Evolutionary conservation across 2,329 filamentous ascomycete species (phyloP).

Genomic region (Clonostachys sp.): DNA sequence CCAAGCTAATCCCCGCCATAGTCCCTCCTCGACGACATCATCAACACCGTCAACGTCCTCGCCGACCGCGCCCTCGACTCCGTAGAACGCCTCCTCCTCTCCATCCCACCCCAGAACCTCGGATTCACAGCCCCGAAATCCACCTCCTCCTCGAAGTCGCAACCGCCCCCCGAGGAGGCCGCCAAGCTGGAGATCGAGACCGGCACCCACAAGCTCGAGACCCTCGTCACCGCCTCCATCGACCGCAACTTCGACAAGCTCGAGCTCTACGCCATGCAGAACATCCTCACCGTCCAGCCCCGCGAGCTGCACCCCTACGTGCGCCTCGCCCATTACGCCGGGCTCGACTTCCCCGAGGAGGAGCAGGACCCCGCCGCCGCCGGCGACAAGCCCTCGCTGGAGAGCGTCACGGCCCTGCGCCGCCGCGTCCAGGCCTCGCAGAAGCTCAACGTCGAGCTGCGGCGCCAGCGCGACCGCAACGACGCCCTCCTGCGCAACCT

Average conservation of each 20-base stretch:
- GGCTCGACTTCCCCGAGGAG: conserved; percentile 37
- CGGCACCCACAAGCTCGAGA: conserved; percentile 81
- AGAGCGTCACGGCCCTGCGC: conserved; percentile 67
- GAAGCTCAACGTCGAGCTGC: conserved; percentile 66
- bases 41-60: conserved; percentile 92
- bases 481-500: conserved; percentile 65
- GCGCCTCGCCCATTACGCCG: conserved; percentile 80
- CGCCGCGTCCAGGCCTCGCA: conserved; percentile 74
- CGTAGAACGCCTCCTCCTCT: conserved; percentile 76
- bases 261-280: conserved; percentile 86
- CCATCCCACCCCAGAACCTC: conserved; percentile 67
- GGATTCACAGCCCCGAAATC: conserved; percentile 60
- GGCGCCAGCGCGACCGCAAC: conserved; percentile 68
- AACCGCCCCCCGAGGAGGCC: conserved; percentile 23
- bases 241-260: conserved; percentile 84
- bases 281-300: conserved; percentile 67
- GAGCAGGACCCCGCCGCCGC: not conserved
- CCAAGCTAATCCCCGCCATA: conserved; percentile 25
- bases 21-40: conserved; percentile 95
- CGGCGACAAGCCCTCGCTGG: conserved; percentile 46
- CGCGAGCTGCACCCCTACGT: conserved; percentile 71
- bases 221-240: conserved; percentile 73
- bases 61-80: conserved; percentile 86
- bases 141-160: conserved; percentile 9
- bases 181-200: conserved; percentile 72